Evolutionary conservation across 768 basidiomycete species (phyloP).

Genomic region (Crassisporium funariophilum): DNA sequence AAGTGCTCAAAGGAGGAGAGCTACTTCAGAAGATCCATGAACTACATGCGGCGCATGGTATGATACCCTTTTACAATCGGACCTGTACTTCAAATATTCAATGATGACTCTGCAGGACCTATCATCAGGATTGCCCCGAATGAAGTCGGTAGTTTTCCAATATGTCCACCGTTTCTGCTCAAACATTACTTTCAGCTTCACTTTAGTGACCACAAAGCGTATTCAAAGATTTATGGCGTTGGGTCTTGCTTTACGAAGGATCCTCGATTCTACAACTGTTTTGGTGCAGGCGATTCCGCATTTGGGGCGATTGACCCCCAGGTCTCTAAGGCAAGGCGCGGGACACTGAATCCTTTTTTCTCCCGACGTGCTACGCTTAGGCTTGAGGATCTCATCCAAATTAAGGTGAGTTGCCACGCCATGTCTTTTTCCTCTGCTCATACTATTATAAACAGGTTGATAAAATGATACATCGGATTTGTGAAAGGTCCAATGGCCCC

Average conservation of each 20-base stretch:
- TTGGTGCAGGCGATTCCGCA: conserved; percentile 35
- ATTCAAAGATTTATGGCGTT: conserved; percentile 36
- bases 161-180: not conserved
- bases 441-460: conserved; percentile 29
- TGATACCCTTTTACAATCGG: conserved; percentile 3
- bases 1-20: conserved; percentile 34
- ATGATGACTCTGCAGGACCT: conserved; percentile 26
- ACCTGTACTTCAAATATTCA: not conserved
- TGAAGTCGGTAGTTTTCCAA: conserved; percentile 26
- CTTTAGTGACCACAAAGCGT: conserved; percentile 36
- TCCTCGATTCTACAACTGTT: conserved; percentile 36
- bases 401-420: conserved; percentile 22
- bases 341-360: conserved; percentile 37
- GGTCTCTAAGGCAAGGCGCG: conserved; percentile 33
- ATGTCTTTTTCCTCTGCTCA: not conserved
- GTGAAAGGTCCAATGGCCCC: conserved; percentile 18
- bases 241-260: conserved; percentile 42
- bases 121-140: conserved; percentile 43
- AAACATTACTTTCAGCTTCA: conserved; percentile 32
- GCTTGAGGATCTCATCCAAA: conserved; percentile 36
- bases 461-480: conserved; percentile 26
- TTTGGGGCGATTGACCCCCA: conserved; percentile 38
- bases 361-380: conserved; percentile 38
- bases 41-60: conserved; percentile 37
- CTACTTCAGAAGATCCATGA: conserved; percentile 30